Percentiles rank a stretch among this genome's conserved stretches.
These are phyloP conservation scores for Thelonectria olida DNA, from an alignment of 2,329 filamentous ascomycete species.

Conservation along the genomic window DNA sequence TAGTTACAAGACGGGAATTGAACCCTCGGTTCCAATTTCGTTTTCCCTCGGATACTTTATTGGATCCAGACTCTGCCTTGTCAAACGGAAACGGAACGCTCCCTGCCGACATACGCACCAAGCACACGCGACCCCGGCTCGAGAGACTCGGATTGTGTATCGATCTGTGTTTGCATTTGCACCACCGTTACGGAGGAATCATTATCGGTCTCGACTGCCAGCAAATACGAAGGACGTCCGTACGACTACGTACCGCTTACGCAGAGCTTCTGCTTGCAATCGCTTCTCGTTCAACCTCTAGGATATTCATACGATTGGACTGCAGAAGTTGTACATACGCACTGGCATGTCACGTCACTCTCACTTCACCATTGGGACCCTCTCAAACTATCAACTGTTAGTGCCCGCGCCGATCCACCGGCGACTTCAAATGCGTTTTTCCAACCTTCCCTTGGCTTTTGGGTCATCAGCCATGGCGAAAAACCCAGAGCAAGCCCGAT, in stretches of 20 bases:
- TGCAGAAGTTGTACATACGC: background rate
- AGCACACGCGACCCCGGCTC: background rate
- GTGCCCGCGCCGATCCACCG: conserved; percentile 19
- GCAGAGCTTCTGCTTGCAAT: too few species aligned
- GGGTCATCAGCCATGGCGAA: background rate
- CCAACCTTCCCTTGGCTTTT: conserved; percentile 2
- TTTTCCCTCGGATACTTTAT: background rate
- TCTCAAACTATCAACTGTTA: conserved; percentile 8
- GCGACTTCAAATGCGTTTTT: background rate
- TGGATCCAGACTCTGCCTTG: background rate
- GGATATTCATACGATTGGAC: too few species aligned
- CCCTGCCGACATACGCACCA: background rate
- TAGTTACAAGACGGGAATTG: background rate
- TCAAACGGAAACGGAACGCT: background rate
- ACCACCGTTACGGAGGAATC: too few species aligned
- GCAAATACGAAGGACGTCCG: background rate
- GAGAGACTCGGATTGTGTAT: background rate
- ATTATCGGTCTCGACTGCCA: too few species aligned
- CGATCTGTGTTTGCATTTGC: background rate
- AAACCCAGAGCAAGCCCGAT: conserved; percentile 3
- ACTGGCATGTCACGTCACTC: background rate
- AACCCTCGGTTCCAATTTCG: background rate
- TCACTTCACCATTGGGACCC: background rate
- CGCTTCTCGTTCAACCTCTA: background rate
- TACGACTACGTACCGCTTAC: background rate